Base-by-base conservation (phyloP, 1,139 yeast genomes). In the Yamadazyma pseudoaaseri region DNA sequence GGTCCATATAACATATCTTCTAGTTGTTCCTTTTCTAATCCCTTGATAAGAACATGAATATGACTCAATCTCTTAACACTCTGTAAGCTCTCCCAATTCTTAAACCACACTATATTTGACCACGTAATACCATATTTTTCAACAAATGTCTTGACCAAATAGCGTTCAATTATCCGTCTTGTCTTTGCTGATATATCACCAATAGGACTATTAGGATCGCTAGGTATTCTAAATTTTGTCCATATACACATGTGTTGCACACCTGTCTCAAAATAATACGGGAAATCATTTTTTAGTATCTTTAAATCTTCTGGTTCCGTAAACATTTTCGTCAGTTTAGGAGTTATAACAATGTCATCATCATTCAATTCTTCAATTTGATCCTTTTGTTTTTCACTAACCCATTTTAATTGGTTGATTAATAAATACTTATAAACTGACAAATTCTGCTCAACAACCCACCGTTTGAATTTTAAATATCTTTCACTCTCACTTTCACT, bases 51-150 rank as follows among this genome's bases (percentile, higher is more conserved):
- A 1, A 79, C 74, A 51, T 79, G 86, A 14, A 79, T 58, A 50
- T 79, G 86, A 28, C 83, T 77, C 22, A 79, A 61, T 20, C 72
- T 64, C 40, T 65, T 65, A 6, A 79, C 79, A 46, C 83, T 76
- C 49, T 79, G 86, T 27, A 79, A 55, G 6, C 72, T 63, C 5
- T 76, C 70, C 77, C 81, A 79, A 48, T 79, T 79, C 44, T 79
- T 70, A 54, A 79, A 79, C 86, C 86, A 79, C 3, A 67, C 48
- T 9, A 79, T 48, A 34, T 72, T 54, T 5, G 63, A 62, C 36
- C 57, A 41, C 1, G 51, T 44, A 13, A 76, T 46, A 0, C 66
- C 67, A 24, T 70, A 50, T 27, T 54, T 52, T 9, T 28, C 37
- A 22, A 65, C 56, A 48, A 79, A 77, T 0, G 78, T 74, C 42